phyloP scores from a whole-genome alignment of 2,329 filamentous ascomycete genomes.

The Fusarium praegraminearum region DNA sequence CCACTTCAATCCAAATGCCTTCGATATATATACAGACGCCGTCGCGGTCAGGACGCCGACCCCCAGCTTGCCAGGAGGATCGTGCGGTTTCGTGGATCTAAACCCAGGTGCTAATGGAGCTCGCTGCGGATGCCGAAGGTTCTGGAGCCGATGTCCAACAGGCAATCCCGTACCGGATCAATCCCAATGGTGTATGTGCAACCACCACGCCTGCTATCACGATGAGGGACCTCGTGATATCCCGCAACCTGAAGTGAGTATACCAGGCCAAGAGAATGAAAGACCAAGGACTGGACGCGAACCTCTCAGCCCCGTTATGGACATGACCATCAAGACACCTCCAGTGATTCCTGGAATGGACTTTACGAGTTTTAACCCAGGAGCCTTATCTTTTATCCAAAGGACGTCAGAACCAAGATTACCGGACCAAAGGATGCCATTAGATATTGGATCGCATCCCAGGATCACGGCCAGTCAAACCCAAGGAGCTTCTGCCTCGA shows the following conservation, averaged over 20 bases:
- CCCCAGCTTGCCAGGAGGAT: slow-evolving; percentile 61
- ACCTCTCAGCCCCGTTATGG: slow-evolving; percentile 66
- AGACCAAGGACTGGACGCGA: slow-evolving; percentile 61
- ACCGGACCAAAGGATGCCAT: slow-evolving; percentile 42
- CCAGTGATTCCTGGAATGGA: slow-evolving; percentile 55
- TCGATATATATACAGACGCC: slow-evolving; percentile 68
- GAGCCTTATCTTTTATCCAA: slow-evolving; percentile 53
- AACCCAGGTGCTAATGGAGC: slow-evolving; percentile 63
- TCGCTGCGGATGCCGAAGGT: slow-evolving; percentile 70
- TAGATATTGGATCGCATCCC: slow-evolving; percentile 37
- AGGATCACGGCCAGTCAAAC: slow-evolving; percentile 36
- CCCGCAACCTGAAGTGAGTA: slow-evolving; percentile 44
- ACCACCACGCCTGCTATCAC: slow-evolving; percentile 72
- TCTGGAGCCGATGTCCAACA: slow-evolving; percentile 63
- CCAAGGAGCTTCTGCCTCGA: slow-evolving; percentile 48
- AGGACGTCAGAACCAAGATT: slow-evolving; percentile 46
- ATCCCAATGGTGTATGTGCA: slow-evolving; percentile 70
- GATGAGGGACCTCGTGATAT: slow-evolving; percentile 57
- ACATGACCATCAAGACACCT: slow-evolving; percentile 59
- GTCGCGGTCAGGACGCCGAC: slow-evolving; percentile 45
- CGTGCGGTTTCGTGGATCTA: slow-evolving; percentile 70
- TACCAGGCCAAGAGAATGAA: slow-evolving; percentile 65
- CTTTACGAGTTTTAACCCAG: slow-evolving; percentile 54
- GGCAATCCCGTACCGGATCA: slow-evolving; percentile 56
- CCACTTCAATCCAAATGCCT: slow-evolving; percentile 60